Base-by-base conservation (phyloP, 306 rosid genomes). In the Citrullus amarus region DNA sequence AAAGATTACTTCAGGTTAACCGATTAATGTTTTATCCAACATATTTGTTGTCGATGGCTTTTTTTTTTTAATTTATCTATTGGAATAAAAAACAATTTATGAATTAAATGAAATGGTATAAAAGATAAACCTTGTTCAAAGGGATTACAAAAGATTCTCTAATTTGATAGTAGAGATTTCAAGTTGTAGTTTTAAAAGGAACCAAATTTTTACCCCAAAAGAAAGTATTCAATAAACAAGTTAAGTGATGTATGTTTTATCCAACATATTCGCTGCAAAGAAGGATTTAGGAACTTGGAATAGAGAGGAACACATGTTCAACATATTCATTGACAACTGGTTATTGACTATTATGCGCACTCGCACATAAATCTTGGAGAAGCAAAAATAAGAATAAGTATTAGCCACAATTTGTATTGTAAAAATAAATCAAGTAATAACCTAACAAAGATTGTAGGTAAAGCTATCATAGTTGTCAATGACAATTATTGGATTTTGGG, bases 381-480 rank as follows among this genome's bases (percentile, higher is more conserved):
- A 53, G n/a, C 54, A 4, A 58, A 66, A 57, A 66, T 17, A 58
- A 69, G 20, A 1, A 18, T 8, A 22, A 22, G 34, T 74, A 34
- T 9, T 67, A 6, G 36, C 17, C 48, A 43, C 12, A 4, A 9
- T 41, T 38, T 16, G 16, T 15, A 57, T 1, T 69, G 34, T 0
- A n/a, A 68, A 25, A 25, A 0, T 22, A 12, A 68, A 43, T 66
- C 11, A 12, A 34, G 75, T 3, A 66, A 41, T 55, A 82, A 94
- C 98, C 97, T 94, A 97, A 73, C 97, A 92, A 54, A 94, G 97
- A 78, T 94, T 94, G 88, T 94, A 94, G 79, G 98, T 94, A 79
- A 94, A 94, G 84, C 97, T 92, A 73, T 88, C 90, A 59, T 86
- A 88, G 55, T 88, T 88, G 87, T 88, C 92, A 16, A 88, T 88